Evolutionary conservation across 441 rosid species (phyloP).

Genomic region (Kokia cookei): DNA sequence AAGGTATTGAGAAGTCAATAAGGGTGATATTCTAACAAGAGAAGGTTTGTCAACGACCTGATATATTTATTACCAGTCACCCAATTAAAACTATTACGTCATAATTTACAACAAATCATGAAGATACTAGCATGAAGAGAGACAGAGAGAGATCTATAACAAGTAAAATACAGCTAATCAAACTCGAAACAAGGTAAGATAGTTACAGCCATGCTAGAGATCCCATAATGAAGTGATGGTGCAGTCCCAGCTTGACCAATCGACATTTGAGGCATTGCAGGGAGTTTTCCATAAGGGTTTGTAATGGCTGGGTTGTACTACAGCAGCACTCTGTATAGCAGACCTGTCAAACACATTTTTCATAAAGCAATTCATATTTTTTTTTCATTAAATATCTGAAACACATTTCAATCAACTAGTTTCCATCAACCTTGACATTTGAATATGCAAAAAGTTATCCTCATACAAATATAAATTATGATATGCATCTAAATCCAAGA

Average conservation of each 20-base stretch:
- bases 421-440: not conserved
- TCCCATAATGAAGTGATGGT: conserved; percentile 87
- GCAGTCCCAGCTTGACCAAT: conserved; percentile 72
- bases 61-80: not conserved
- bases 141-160: not conserved
- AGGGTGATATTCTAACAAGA: conserved; percentile 72
- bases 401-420: not conserved
- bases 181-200: not conserved
- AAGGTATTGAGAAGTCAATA: conserved; percentile 76
- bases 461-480: not conserved
- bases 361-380: not conserved
- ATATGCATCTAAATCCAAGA: not conserved
- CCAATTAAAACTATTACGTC: not conserved
- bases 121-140: not conserved
- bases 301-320: conserved; percentile 51
- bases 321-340: conserved; percentile 32
- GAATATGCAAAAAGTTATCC: not conserved
- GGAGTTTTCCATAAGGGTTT: conserved; percentile 92
- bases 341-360: conserved; percentile 34
- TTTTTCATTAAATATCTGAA: not conserved
- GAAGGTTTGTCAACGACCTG: conserved; percentile 85
- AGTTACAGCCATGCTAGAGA: conserved; percentile 89
- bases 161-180: not conserved
- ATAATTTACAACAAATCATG: not conserved
- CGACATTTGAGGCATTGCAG: conserved; percentile 89